These are phyloP conservation scores for Dictyostelium citrinum DNA, from an alignment of 78 protist species.

Conservation along the genomic window DNA sequence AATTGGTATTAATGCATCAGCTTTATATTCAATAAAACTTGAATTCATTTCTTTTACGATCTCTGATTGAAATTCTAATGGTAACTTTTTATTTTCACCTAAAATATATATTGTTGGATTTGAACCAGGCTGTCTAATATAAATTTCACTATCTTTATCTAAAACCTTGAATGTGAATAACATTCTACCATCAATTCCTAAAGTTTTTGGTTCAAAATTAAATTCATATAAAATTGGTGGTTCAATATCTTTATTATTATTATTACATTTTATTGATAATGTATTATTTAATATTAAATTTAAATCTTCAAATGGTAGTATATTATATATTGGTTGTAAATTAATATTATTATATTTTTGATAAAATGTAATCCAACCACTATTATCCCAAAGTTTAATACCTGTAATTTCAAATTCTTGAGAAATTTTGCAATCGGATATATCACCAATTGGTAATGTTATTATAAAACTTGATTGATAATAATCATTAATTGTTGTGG, in stretches of 20 bases:
- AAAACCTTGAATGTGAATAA: not conserved
- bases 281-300: not conserved
- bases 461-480: not conserved
- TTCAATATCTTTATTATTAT: not conserved
- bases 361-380: not conserved
- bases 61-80: not conserved
- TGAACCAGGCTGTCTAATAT: not conserved
- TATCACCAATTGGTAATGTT: not conserved
- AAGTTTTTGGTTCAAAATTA: not conserved
- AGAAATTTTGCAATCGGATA: not conserved
- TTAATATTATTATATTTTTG: not conserved
- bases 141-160: not conserved
- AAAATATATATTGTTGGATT: not conserved
- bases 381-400: not conserved
- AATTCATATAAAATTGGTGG: not conserved
- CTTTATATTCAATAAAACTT: not conserved
- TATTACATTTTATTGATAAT: not conserved
- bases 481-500: not conserved
- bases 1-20: not conserved
- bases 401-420: not conserved
- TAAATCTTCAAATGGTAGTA: not conserved
- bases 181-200: not conserved
- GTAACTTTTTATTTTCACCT: not conserved
- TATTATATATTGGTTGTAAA: not conserved
- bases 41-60: not conserved